Percentiles rank a stretch among this genome's conserved stretches.
Evolutionary conservation across 768 basidiomycete species (phyloP).

Genomic region (Termitomyces sp.): DNA sequence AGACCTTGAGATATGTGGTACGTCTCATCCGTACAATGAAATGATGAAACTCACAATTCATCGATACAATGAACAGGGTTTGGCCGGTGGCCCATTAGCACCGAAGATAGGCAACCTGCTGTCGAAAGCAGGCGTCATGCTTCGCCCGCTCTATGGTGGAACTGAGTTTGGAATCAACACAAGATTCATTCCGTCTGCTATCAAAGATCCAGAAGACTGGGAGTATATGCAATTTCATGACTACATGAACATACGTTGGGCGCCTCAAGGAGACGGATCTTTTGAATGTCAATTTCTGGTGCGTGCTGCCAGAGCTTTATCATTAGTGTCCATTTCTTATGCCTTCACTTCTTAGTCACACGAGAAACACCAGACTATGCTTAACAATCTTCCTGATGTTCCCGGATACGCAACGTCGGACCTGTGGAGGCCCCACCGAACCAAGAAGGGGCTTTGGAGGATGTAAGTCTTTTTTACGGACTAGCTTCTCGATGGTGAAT

Average conservation of each 20-base stretch:
- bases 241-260: slow-evolving; percentile 27
- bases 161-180: slow-evolving; percentile 18
- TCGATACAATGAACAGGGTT: slow-evolving; percentile 1
- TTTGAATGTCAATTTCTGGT: slow-evolving; percentile 38
- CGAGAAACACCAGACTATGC: background rate
- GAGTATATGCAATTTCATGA: slow-evolving; percentile 13
- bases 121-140: slow-evolving; percentile 6
- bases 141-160: slow-evolving; percentile 14
- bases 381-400: slow-evolving; percentile 34
- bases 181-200: slow-evolving; percentile 13
- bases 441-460: background rate
- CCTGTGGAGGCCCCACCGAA: slow-evolving; percentile 43
- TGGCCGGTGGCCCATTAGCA: slow-evolving; percentile 13
- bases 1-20: slow-evolving; percentile 14
- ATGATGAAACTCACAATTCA: background rate
- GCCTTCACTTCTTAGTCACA: background rate
- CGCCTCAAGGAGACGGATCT: slow-evolving; percentile 27
- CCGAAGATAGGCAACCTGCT: slow-evolving; percentile 15
- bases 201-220: slow-evolving; percentile 19
- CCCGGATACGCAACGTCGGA: slow-evolving; percentile 45
- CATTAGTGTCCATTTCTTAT: background rate
- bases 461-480: background rate
- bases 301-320: background rate
- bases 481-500: background rate
- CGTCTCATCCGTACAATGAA: background rate